Evolutionary conservation across 2,329 filamentous ascomycete genomes (phyloP).

Genomic region (Pseudogymnoascus sp.): DNA sequence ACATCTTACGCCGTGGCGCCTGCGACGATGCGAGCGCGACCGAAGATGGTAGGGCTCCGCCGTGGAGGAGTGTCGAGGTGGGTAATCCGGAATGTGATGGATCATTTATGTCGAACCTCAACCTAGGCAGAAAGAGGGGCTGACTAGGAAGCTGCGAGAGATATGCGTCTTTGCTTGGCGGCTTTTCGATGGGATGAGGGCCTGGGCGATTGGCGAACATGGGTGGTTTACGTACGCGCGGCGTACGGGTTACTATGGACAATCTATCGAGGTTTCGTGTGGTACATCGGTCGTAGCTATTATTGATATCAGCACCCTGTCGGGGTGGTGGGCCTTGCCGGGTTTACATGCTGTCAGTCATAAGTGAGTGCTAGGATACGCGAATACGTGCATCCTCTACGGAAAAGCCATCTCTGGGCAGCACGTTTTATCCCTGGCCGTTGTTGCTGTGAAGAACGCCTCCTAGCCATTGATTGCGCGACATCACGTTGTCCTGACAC

Average conservation of each 20-base stretch:
- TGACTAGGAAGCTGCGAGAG: background rate
- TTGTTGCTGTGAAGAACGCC: background rate
- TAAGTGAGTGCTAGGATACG: background rate
- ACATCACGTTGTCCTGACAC: background rate
- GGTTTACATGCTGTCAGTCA: background rate
- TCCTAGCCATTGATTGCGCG: background rate
- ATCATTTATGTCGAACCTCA: background rate
- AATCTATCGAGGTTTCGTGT: conserved; percentile 6
- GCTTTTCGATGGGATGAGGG: background rate
- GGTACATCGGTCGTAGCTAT: background rate
- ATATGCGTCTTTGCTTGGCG: background rate
- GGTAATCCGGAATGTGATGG: background rate
- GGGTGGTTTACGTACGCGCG: background rate
- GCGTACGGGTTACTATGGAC: background rate
- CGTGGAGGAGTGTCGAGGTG: background rate
- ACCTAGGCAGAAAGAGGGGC: background rate
- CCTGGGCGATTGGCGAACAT: background rate
- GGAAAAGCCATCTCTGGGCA: background rate
- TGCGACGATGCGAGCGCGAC: conserved; percentile 2
- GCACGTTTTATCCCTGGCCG: background rate
- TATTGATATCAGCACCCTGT: conserved; percentile 6
- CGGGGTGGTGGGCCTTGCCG: background rate
- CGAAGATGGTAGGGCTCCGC: background rate
- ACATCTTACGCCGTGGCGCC: background rate
- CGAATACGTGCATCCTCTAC: background rate